These are phyloP conservation scores for Aegilops longissima DNA, from an alignment of 176 grass and related monocot genomes.

Conservation along the genomic window DNA sequence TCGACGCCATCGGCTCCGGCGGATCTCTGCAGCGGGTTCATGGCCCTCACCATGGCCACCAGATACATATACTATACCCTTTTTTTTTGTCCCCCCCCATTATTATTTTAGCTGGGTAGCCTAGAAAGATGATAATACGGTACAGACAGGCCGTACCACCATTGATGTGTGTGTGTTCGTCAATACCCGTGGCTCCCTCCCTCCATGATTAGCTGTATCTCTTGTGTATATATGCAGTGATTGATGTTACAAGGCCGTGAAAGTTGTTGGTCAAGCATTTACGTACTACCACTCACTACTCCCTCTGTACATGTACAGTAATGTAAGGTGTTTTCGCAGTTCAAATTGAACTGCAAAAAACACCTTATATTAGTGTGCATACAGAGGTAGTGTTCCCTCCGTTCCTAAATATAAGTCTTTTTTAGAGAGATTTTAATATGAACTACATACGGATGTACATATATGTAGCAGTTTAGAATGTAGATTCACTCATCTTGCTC, in stretches of 20 bases:
- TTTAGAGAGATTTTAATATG: too few species aligned
- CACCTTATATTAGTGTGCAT: too few species aligned
- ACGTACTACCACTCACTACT: too few species aligned
- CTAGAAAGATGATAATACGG: neutral
- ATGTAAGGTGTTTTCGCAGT: too few species aligned
- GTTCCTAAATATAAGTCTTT: too few species aligned
- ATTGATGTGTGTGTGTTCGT: neutral
- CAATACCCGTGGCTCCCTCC: neutral
- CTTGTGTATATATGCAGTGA: neutral
- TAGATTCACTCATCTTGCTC: too few species aligned
- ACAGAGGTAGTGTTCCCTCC: too few species aligned
- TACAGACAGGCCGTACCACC: neutral
- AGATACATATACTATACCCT: neutral
- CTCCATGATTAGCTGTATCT: neutral
- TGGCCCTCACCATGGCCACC: neutral
- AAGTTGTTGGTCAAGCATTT: too few species aligned
- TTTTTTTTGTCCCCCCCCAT: neutral
- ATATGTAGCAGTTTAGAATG: too few species aligned
- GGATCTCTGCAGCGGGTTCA: neutral
- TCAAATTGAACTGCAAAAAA: too few species aligned
- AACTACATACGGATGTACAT: too few species aligned
- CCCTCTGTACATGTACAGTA: too few species aligned
- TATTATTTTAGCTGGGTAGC: neutral
- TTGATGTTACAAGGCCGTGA: neutral
- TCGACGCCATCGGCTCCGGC: neutral